Evolutionary conservation across 2,329 filamentous ascomycete species (phyloP).

Genomic region (Pestalotiopsis sp.): DNA sequence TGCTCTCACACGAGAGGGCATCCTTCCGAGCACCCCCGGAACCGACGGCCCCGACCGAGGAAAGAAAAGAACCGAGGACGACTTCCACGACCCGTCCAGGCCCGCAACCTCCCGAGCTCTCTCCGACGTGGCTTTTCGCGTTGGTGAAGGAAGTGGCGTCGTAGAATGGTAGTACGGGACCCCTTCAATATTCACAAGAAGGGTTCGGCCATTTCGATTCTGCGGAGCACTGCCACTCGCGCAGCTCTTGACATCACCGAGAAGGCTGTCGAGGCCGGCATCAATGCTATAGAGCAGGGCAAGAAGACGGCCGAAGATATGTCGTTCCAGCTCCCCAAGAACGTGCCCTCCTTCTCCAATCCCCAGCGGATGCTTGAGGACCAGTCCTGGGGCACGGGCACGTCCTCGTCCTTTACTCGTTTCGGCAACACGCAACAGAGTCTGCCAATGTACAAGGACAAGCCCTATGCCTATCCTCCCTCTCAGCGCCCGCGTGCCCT

Average conservation of each 20-base stretch:
- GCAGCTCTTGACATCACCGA: constrained; percentile 47
- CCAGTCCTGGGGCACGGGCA: constrained; percentile 58
- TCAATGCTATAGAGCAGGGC: constrained; percentile 47
- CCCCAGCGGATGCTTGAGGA: constrained; percentile 69
- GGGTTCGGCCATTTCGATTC: constrained; percentile 36
- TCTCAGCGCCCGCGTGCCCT: constrained; percentile 61
- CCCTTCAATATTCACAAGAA: constrained; percentile 46
- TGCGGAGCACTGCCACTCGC: constrained; percentile 50
- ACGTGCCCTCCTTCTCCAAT: constrained; percentile 70
- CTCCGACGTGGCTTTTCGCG: neutral
- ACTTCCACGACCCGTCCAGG: neutral
- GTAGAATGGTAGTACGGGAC: constrained; percentile 43
- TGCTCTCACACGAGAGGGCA: neutral
- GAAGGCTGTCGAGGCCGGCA: constrained; percentile 51
- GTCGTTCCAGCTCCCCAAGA: constrained; percentile 69
- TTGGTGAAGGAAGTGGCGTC: neutral
- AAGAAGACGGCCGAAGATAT: constrained; percentile 49
- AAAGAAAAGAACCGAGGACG: too few relatives aligned
- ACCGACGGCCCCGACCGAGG: neutral
- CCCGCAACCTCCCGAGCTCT: neutral
- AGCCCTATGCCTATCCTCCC: constrained; percentile 76
- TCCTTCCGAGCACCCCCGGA: neutral
- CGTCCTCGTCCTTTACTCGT: constrained; percentile 21
- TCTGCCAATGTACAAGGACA: constrained; percentile 98
- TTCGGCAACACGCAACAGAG: constrained; percentile 47